Evolutionary conservation across 2,329 filamentous ascomycete genomes (phyloP).

Genomic region (Magnaporthiopsis poae): DNA sequence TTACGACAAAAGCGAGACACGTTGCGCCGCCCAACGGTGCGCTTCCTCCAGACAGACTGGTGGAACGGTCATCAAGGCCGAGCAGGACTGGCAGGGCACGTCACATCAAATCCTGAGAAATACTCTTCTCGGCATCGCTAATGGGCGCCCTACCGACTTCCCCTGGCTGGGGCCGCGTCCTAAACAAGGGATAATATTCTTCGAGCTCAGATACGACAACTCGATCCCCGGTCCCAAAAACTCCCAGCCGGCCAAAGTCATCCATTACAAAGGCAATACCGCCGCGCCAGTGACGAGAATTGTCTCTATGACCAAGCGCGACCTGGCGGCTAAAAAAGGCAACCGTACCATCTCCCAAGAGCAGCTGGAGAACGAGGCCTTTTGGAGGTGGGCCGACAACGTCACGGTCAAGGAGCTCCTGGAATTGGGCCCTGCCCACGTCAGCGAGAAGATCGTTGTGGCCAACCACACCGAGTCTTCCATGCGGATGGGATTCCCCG

Average conservation of each 20-base stretch:
- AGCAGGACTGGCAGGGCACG: slow-evolving; percentile 12
- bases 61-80: slow-evolving; percentile 10
- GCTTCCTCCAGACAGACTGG: too few species aligned
- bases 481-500: neutral
- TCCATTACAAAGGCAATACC: neutral
- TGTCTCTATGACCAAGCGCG: neutral
- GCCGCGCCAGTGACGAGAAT: neutral
- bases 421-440: neutral
- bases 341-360: neutral
- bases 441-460: neutral
- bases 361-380: neutral
- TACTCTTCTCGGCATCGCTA: too few species aligned
- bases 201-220: neutral
- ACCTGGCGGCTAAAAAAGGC: neutral
- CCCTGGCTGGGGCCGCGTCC: too few species aligned
- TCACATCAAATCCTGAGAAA: neutral
- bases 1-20: slow-evolving; percentile 7
- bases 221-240: neutral
- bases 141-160: too few species aligned
- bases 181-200: neutral
- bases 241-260: neutral
- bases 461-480: neutral
- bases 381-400: neutral
- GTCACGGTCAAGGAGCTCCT: neutral
- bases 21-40: slow-evolving; percentile 14